Conservation (phyloP, 2,329 filamentous ascomycete species). For the Stromatinia cepivora region DNA sequence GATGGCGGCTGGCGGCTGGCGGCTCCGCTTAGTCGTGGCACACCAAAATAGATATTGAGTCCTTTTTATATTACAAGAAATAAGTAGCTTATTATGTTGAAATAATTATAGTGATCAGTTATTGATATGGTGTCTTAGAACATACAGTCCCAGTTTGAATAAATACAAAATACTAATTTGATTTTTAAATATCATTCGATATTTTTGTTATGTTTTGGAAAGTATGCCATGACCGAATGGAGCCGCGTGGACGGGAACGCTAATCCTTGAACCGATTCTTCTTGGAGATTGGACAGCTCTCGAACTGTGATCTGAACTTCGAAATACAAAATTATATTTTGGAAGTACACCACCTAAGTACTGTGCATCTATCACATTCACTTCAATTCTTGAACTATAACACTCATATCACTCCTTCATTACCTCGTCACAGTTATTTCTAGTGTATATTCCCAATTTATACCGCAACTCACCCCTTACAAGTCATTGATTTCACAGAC, state of each 20-base stretch:
- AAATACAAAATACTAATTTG: no score
- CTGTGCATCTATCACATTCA: not conserved
- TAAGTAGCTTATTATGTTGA: no score
- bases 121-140: no score
- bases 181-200: no score
- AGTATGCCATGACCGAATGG: no score
- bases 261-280: constrained; percentile 1
- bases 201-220: no score
- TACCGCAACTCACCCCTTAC: not conserved
- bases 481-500: not conserved
- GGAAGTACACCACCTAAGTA: not conserved
- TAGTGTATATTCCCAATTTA: not conserved
- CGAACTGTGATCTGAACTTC: constrained; percentile 14
- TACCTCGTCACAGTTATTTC: no score
- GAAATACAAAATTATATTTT: not conserved
- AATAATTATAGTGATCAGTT: no score
- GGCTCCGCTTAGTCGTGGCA: no score
- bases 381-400: constrained; percentile 1
- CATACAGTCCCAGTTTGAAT: no score
- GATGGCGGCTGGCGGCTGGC: not conserved
- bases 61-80: no score
- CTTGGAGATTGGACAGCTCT: constrained; percentile 5
- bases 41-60: no score
- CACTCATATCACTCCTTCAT: not conserved
- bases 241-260: not conserved